Conservation (phyloP, 2,329 filamentous ascomycete genomes). For the Talaromyces sp. region DNA sequence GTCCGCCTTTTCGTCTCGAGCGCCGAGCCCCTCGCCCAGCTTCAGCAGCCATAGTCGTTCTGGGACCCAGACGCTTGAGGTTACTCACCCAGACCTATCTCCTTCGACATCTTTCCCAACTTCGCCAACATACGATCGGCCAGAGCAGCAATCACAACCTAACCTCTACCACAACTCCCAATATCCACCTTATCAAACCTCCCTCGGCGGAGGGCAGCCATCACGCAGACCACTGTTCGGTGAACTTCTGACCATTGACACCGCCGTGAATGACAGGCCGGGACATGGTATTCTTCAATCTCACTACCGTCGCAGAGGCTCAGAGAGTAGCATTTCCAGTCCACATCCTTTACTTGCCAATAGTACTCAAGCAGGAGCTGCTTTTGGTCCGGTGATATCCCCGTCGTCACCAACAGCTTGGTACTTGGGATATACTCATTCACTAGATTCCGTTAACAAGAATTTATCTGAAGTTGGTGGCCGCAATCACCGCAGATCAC, state of each 20-base stretch:
- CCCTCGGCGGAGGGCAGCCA: not conserved
- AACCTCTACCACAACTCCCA: not conserved
- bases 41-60: constrained; percentile 23
- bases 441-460: constrained; percentile 38
- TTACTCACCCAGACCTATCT: constrained; percentile 14
- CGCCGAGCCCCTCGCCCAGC: constrained; percentile 32
- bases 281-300: constrained; percentile 54
- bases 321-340: constrained; percentile 63
- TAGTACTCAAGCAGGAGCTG: constrained; percentile 26
- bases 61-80: constrained; percentile 16
- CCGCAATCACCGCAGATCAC: constrained; percentile 36
- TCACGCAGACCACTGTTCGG: constrained; percentile 63
- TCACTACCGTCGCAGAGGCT: constrained; percentile 56
- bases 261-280: constrained; percentile 44
- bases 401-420: constrained; percentile 63
- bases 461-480: constrained; percentile 7
- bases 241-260: constrained; percentile 61
- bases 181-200: not conserved
- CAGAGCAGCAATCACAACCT: not conserved
- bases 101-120: constrained; percentile 20
- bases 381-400: constrained; percentile 44
- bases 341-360: constrained; percentile 42
- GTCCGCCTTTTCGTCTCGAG: constrained; percentile 31
- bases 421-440: constrained; percentile 50
- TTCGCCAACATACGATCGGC: not conserved